Evolutionary conservation across 306 rosid genomes (phyloP), one percentile per base, ranked within the genome.

Genomic region (Castanea sativa): DNA sequence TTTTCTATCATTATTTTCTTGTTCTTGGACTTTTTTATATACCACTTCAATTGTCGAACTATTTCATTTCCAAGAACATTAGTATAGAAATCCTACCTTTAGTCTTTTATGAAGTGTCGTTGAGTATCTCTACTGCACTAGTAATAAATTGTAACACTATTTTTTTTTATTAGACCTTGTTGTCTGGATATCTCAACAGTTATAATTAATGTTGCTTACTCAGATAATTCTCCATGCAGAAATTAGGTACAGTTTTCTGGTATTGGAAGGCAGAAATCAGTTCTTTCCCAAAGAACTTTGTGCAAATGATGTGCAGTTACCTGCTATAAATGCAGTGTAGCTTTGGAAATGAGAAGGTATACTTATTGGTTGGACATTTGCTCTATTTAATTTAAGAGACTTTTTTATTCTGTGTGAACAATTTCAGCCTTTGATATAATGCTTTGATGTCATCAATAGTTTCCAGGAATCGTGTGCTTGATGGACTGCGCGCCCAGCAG

Each of bases 401-500:
- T 8, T 14, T 68, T 35, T 64, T 41, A 38, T 45, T 60, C 58
- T 74, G 70, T 55, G 21, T 77, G 3, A 74, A 53, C 27, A 49
- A 10, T 52, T 75, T 23, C 19, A 43, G 33, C 49, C 75, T 49
- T 29, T 55, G 59, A 32, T 21, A 69, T 73, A 77, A 32, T 53
- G 41, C 70, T 25, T 65, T 27, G 19, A 45, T 79, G 21, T 45
- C 71, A 25, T 73, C 7, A 35, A 64, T 86, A 89, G 85, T 67
- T 89, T 87, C 83, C 86, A 82, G 86, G 92, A 76, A 87, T 74
- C 79, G 79, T 5, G 58, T 75, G 85, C 89, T 91, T 88, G 90
- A 92, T 94, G 97, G 93, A 93, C 89, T 82, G 87, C 90, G 83
- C 83, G 76, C 88, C 87, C 76, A 88, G 72, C 79, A 90, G 91